phyloP scores from a whole-genome alignment of 2,329 filamentous ascomycete genomes.

The Sclerotinia spermophila region DNA sequence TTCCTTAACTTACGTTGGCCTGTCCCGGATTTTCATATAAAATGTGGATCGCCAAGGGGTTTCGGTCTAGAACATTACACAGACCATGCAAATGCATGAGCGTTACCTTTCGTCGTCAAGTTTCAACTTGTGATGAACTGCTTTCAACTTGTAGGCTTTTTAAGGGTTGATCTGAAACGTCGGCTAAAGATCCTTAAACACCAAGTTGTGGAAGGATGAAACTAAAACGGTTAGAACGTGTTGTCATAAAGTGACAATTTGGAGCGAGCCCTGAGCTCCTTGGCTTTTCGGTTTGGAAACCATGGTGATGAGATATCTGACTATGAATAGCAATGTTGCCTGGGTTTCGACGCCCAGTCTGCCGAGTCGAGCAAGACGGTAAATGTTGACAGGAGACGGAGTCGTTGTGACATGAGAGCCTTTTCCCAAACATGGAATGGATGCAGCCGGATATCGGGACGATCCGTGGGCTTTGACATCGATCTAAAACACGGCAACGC shows the following conservation, averaged over 20 bases:
- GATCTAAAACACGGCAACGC: background rate
- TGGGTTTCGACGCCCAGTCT: background rate
- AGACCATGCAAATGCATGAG: background rate
- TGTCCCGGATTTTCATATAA: background rate
- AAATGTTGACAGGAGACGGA: background rate
- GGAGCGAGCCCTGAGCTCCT: background rate
- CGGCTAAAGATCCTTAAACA: background rate
- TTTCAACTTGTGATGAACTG: background rate
- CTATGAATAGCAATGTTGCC: background rate
- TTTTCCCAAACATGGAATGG: background rate
- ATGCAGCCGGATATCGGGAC: background rate
- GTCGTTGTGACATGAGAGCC: too few species aligned
- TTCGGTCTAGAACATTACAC: background rate
- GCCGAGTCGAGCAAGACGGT: background rate
- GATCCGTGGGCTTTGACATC: background rate
- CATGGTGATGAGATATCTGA: background rate
- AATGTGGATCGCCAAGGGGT: background rate
- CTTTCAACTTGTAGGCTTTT: background rate
- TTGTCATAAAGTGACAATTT: background rate
- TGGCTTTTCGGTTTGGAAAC: background rate
- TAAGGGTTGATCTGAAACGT: background rate
- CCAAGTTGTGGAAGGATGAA: background rate
- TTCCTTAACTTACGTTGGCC: background rate
- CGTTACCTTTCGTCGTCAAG: slow-evolving; percentile 1
- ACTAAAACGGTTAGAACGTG: background rate